These are phyloP conservation scores for Inonotus obliquus DNA, from an alignment of 1,284 basidiomycete genomes.

Conservation along the genomic window DNA sequence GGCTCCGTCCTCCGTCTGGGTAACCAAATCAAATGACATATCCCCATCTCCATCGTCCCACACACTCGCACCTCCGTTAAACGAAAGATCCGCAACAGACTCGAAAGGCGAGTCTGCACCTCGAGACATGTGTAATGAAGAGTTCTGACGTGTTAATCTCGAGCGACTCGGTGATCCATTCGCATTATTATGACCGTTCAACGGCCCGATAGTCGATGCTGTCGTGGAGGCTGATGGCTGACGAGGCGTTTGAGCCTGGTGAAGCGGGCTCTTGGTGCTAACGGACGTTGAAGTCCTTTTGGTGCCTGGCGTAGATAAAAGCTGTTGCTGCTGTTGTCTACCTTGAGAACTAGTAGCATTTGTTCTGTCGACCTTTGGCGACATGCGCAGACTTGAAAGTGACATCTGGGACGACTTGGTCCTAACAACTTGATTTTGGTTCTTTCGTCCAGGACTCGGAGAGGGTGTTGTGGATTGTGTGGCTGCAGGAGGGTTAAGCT, in stretches of 20 bases:
- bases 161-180: conserved; percentile 19
- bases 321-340: neutral
- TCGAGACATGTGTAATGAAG: neutral
- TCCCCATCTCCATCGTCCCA: conserved; percentile 34
- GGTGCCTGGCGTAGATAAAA: neutral
- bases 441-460: conserved; percentile 1
- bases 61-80: conserved; percentile 13
- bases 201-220: conserved; percentile 9
- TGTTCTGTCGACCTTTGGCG: neutral
- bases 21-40: conserved; percentile 60
- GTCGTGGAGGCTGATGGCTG: conserved; percentile 4
- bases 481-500: neutral
- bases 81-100: conserved; percentile 4
- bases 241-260: neutral
- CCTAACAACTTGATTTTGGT: neutral
- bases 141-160: conserved; percentile 15
- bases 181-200: conserved; percentile 6
- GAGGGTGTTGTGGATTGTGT: conserved; percentile 3
- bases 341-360: neutral
- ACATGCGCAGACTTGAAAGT: neutral
- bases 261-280: conserved; percentile 2
- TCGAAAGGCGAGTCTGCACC: conserved; percentile 16
- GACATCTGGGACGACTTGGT: conserved; percentile 11
- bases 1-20: conserved; percentile 58
- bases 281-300: conserved; percentile 6